phyloP scores from a whole-genome alignment of 2,329 filamentous ascomycete genomes.

The Arthrobotrys musiformis region DNA sequence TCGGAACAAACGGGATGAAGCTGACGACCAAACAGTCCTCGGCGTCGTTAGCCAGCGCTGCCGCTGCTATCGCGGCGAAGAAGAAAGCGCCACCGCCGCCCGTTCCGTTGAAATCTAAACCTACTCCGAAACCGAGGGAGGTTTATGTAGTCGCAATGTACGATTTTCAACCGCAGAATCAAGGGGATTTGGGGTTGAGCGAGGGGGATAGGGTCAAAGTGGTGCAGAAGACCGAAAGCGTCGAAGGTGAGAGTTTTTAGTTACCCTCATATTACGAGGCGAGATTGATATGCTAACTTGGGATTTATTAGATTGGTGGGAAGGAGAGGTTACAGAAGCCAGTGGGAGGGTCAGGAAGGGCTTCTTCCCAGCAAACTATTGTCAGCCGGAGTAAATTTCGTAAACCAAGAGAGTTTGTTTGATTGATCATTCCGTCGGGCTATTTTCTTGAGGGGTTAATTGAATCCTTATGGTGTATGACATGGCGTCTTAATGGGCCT shows the following conservation, averaged over 20 bases:
- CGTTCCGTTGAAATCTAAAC: conserved; percentile 45
- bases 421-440: too few relatives aligned
- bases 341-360: conserved; percentile 27
- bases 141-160: conserved; percentile 37
- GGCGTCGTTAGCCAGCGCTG: conserved; percentile 23
- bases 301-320: conserved; percentile 50
- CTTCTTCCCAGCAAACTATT: conserved; percentile 52
- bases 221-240: conserved; percentile 34
- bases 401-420: neutral
- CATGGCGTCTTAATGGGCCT: too few relatives aligned
- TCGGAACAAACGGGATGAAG: conserved; percentile 5
- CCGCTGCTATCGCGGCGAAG: conserved; percentile 35
- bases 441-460: too few relatives aligned
- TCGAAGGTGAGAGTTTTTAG: conserved; percentile 26
- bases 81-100: conserved; percentile 54
- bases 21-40: conserved; percentile 2
- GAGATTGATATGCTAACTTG: neutral
- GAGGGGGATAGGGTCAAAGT: conserved; percentile 51
- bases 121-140: conserved; percentile 34
- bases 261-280: neutral
- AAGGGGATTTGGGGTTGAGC: conserved; percentile 27
- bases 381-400: conserved; percentile 28
- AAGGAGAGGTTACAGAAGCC: conserved; percentile 24
- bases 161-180: conserved; percentile 34
- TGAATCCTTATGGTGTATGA: too few relatives aligned